These are phyloP conservation scores for Botrytis fabae DNA, from an alignment of 2,329 filamentous ascomycete species.

Conservation along the genomic window DNA sequence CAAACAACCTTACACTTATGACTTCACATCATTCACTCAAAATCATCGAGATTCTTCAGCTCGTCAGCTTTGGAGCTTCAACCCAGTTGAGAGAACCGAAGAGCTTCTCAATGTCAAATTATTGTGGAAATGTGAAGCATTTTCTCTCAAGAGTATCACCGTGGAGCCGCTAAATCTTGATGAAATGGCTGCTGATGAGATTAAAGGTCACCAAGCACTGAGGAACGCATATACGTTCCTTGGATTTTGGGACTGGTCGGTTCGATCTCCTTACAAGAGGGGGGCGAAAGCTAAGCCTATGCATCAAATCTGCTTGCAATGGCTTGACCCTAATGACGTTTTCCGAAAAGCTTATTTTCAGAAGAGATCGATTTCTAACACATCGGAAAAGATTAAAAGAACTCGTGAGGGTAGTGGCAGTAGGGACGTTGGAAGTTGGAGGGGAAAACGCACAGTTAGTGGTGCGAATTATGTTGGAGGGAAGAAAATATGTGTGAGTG, in stretches of 20 bases:
- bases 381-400: background rate
- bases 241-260: constrained; percentile 9
- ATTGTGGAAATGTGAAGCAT: background rate
- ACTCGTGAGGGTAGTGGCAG: background rate
- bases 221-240: background rate
- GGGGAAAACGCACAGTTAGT: background rate
- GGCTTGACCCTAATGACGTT: background rate
- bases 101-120: background rate
- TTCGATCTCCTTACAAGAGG: background rate
- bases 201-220: background rate
- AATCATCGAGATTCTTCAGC: background rate
- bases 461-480: background rate
- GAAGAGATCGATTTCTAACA: background rate
- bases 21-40: background rate
- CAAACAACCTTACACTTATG: background rate
- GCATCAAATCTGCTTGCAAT: background rate
- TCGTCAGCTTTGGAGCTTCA: background rate
- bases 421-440: background rate
- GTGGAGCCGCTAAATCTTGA: background rate
- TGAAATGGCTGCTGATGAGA: background rate
- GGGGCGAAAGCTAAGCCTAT: background rate
- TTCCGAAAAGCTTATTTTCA: background rate
- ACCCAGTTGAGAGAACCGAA: background rate
- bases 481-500: background rate
- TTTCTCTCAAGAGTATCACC: background rate